Evolutionary conservation across 176 grass and related monocot species (phyloP).

Genomic region (Carex parvula): DNA sequence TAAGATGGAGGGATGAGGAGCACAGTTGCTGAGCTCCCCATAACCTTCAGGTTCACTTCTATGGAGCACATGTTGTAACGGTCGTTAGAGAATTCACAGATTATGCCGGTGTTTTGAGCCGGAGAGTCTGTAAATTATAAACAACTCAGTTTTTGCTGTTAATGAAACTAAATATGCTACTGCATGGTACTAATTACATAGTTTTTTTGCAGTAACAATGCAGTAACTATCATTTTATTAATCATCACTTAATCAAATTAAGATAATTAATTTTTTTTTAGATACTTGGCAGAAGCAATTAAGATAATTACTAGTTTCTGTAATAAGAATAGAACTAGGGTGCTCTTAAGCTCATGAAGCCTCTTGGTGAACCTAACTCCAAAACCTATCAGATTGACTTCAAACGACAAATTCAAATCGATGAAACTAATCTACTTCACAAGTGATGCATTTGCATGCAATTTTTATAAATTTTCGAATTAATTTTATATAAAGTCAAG

Average conservation of each 20-base stretch:
- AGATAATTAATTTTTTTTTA: background rate
- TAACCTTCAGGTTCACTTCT: constrained; percentile 58
- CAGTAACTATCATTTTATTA: background rate
- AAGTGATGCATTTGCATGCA: no score
- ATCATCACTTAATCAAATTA: background rate
- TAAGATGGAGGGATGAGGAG: constrained; percentile 49
- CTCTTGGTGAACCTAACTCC: no score
- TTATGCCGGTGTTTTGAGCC: constrained; percentile 11
- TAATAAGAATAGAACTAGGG: background rate
- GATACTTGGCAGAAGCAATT: background rate
- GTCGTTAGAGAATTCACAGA: constrained; percentile 66
- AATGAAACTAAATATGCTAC: background rate
- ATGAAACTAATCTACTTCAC: no score
- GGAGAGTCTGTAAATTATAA: background rate
- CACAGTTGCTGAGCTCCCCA: constrained; percentile 41
- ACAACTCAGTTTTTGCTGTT: background rate
- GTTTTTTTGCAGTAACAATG: background rate
- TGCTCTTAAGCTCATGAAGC: no score
- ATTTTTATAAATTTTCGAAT: no score
- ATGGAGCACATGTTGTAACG: constrained; percentile 65
- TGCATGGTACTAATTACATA: background rate
- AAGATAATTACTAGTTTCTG: background rate
- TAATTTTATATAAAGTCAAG: no score
- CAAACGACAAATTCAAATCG: no score
- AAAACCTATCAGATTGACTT: no score